phyloP scores from a whole-genome alignment of 2,329 filamentous ascomycete species.

The Akanthomyces uredinophilus region DNA sequence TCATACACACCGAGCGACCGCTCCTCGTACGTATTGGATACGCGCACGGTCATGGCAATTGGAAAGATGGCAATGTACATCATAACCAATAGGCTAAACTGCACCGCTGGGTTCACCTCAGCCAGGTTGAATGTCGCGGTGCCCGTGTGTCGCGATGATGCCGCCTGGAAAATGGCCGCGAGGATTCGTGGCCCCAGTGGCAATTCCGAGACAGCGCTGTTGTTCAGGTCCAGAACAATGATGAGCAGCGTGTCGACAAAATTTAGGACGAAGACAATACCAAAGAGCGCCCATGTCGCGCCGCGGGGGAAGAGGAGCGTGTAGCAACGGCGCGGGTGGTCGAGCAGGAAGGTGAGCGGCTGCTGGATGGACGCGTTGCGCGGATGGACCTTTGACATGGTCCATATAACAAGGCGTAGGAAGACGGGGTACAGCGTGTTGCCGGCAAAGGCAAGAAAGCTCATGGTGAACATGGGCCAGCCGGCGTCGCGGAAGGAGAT shows the following conservation, averaged over 20 bases:
- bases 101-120: constrained; percentile 47
- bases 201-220: constrained; percentile 42
- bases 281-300: constrained; percentile 55
- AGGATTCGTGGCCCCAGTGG: constrained; percentile 43
- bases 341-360: constrained; percentile 44
- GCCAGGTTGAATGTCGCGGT: constrained; percentile 45
- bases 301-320: constrained; percentile 55
- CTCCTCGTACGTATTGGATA: constrained; percentile 58
- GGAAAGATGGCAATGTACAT: constrained; percentile 62
- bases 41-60: constrained; percentile 56
- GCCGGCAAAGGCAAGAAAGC: constrained; percentile 44
- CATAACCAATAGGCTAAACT: constrained; percentile 57
- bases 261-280: constrained; percentile 47
- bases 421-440: constrained; percentile 55
- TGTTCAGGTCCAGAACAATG: constrained; percentile 45
- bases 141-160: constrained; percentile 41
- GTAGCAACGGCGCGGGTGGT: constrained; percentile 59
- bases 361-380: too few relatives aligned
- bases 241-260: constrained; percentile 52
- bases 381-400: constrained; percentile 35
- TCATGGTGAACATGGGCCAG: constrained; percentile 42
- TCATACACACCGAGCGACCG: constrained; percentile 55
- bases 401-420: constrained; percentile 54
- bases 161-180: constrained; percentile 55
- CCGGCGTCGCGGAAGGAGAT: constrained; percentile 40